Evolutionary conservation across 2,329 filamentous ascomycete species (phyloP).

Genomic region (Xylogone sp.): DNA sequence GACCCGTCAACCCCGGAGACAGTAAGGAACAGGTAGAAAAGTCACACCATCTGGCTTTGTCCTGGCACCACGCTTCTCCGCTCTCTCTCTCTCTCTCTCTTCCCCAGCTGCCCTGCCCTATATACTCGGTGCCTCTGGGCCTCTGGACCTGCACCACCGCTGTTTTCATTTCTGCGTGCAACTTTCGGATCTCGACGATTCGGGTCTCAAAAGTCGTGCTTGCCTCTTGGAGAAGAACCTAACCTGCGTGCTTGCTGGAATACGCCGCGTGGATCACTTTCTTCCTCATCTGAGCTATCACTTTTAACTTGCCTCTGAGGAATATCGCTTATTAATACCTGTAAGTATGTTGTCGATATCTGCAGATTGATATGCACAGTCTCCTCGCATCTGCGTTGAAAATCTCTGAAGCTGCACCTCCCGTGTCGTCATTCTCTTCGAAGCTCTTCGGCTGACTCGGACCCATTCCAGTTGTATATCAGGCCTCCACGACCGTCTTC

Average conservation of each 20-base stretch:
- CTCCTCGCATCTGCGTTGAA: not conserved
- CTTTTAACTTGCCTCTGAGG: not conserved
- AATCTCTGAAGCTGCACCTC: not conserved
- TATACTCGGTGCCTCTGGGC: no score
- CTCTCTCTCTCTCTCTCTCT: not conserved
- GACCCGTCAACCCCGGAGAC: conserved; percentile 3
- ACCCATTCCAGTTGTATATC: not conserved
- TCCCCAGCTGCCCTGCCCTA: no score
- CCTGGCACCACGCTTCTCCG: conserved; percentile 17
- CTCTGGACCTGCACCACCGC: not conserved
- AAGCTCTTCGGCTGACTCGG: not conserved
- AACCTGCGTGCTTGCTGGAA: conserved; percentile 24
- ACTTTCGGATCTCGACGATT: conserved; percentile 7
- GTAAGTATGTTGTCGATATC: not conserved
- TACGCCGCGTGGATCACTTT: conserved; percentile 21
- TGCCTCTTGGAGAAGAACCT: conserved; percentile 8
- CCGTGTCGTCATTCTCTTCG: not conserved
- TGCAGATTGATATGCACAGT: not conserved
- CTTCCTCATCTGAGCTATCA: conserved; percentile 2
- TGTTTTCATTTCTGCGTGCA: conserved; percentile 1
- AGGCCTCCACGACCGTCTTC: not conserved
- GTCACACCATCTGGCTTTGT: conserved; percentile 19
- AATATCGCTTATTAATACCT: conserved; percentile 1
- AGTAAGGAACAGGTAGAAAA: conserved; percentile 25
- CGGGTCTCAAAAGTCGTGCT: conserved; percentile 7